Evolutionary conservation across 2,329 filamentous ascomycete species (phyloP).

Genomic region (Aspergillus udagawae): DNA sequence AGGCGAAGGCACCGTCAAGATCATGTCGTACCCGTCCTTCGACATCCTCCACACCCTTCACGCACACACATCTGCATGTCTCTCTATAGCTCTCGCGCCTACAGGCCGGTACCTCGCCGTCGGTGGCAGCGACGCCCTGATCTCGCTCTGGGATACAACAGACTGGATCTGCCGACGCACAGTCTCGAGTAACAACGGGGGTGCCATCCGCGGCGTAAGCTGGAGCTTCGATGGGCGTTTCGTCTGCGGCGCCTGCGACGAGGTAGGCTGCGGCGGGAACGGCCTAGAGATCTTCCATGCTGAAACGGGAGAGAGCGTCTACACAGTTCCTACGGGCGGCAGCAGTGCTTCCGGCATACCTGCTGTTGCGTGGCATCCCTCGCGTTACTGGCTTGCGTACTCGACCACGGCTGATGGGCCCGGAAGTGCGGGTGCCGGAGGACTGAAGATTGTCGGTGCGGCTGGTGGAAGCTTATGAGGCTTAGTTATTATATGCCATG

Average conservation of each 20-base stretch:
- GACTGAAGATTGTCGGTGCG: conserved; percentile 47
- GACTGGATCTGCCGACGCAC: conserved; percentile 50
- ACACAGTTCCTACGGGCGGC: conserved; percentile 40
- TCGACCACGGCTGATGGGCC: conserved; percentile 42
- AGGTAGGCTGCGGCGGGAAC: conserved; percentile 39
- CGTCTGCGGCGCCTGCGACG: conserved; percentile 46
- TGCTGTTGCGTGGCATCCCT: conserved; percentile 49
- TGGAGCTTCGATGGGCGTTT: conserved; percentile 51
- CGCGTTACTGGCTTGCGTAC: conserved; percentile 48
- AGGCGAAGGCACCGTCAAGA: conserved; percentile 47
- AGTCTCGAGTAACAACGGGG: conserved; percentile 42
- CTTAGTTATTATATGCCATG: not conserved
- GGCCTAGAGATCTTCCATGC: conserved; percentile 49
- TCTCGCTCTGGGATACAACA: conserved; percentile 49
- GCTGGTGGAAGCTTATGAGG: conserved; percentile 36
- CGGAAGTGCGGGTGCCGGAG: conserved; percentile 35
- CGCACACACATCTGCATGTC: conserved; percentile 48
- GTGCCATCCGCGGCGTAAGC: conserved; percentile 45
- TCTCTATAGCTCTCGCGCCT: conserved; percentile 43
- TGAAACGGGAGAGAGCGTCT: conserved; percentile 47
- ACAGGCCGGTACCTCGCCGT: conserved; percentile 47
- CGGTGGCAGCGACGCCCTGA: conserved; percentile 47
- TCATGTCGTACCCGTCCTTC: conserved; percentile 46
- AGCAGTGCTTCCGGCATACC: conserved; percentile 36
- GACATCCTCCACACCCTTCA: conserved; percentile 42